phyloP scores from a whole-genome alignment of 805 yeast genomes.

The Teunomyces barrocoloradensis region DNA sequence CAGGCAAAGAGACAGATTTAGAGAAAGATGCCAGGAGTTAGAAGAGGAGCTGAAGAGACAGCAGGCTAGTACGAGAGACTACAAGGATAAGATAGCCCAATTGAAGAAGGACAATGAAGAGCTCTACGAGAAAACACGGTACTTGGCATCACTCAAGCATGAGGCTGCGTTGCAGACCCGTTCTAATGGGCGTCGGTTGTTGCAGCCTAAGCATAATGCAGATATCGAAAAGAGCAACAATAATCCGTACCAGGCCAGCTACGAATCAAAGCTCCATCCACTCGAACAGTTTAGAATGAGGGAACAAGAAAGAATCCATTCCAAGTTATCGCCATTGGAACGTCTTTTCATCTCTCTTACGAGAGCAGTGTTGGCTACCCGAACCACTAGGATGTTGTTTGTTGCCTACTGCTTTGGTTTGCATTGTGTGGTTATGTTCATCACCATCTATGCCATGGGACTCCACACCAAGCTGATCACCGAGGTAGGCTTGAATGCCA shows the following conservation, averaged over 20 bases:
- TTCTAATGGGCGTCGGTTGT: conserved; percentile 12
- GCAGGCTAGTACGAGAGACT: conserved; percentile 50
- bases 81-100: conserved; percentile 60
- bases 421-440: conserved; percentile 68
- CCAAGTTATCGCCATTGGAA: conserved; percentile 74
- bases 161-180: conserved; percentile 7
- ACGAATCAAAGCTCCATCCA: conserved; percentile 80
- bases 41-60: conserved; percentile 76
- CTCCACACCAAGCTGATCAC: conserved; percentile 45
- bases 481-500: conserved; percentile 39
- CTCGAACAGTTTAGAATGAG: conserved; percentile 75
- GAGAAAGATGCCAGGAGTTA: conserved; percentile 75
- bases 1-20: conserved; percentile 91
- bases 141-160: conserved; percentile 52
- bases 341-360: conserved; percentile 72
- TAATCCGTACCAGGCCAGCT: conserved; percentile 51
- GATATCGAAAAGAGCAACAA: conserved; percentile 51
- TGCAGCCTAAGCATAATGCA: conserved; percentile 31
- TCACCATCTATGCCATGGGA: conserved; percentile 55
- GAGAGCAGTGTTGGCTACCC: conserved; percentile 70
- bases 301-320: conserved; percentile 72
- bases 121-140: conserved; percentile 74
- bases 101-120: conserved; percentile 74
- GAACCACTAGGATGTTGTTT: conserved; percentile 69
- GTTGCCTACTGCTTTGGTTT: conserved; percentile 70